Percentiles rank a stretch among this genome's conserved stretches.
phyloP scores from a whole-genome alignment of 306 rosid species.

The Hippophae rhamnoides region DNA sequence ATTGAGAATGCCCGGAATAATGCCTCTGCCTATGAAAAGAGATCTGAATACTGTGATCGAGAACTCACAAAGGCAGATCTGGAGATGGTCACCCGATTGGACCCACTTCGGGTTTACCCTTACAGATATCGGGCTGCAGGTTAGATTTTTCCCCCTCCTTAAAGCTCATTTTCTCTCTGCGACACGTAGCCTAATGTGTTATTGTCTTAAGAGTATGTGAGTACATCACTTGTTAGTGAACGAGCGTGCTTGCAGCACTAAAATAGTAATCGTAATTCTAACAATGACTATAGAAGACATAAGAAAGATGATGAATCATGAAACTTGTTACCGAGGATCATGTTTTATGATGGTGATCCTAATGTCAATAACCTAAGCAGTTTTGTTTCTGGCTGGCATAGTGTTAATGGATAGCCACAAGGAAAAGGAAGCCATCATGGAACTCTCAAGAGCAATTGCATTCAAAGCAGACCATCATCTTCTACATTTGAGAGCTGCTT shows the following conservation, averaged over 20 bases:
- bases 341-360: too few relatives aligned
- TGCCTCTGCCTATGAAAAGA: constrained; percentile 86
- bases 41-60: constrained; percentile 86
- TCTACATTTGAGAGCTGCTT: constrained; percentile 80
- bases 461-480: constrained; percentile 92
- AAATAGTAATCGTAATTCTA: too few relatives aligned
- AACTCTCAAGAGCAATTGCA: constrained; percentile 74
- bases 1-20: constrained; percentile 61
- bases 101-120: constrained; percentile 87
- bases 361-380: too few relatives aligned
- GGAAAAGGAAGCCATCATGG: constrained; percentile 76
- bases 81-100: constrained; percentile 73
- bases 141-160: constrained; percentile 16
- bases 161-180: constrained; percentile 1
- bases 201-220: neutral
- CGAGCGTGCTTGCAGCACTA: neutral
- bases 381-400: constrained; percentile 21
- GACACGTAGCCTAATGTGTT: neutral
- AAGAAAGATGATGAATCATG: too few relatives aligned
- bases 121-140: constrained; percentile 99
- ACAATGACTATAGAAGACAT: too few relatives aligned
- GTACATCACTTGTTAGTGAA: neutral
- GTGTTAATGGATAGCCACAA: constrained; percentile 81
- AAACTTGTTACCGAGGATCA: too few relatives aligned
- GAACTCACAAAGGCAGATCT: constrained; percentile 68